These are phyloP conservation scores for Chlamydomonas eustigma DNA, from an alignment of 139 green algal genomes.

Conservation along the genomic window DNA sequence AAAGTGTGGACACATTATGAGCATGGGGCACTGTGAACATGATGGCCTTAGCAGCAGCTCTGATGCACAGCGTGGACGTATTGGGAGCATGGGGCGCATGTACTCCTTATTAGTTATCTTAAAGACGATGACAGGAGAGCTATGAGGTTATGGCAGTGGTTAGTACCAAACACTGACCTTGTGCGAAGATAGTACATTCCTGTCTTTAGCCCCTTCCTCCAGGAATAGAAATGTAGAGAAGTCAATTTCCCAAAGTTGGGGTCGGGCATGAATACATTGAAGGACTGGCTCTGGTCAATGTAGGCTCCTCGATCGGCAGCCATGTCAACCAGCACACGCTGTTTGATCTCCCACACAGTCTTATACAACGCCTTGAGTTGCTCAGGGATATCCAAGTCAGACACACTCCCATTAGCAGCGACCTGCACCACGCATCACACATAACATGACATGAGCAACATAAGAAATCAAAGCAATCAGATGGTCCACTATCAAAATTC, in stretches of 20 bases:
- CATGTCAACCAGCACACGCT: slow-evolving; percentile 96
- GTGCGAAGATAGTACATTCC: slow-evolving; percentile 99
- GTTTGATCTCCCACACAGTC: slow-evolving; percentile 99
- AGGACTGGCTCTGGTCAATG: slow-evolving; percentile 97
- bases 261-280: slow-evolving; percentile 96
- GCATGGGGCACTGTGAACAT: slow-evolving; percentile 99
- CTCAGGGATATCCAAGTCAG: slow-evolving; percentile 78
- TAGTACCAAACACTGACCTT: slow-evolving; percentile 39
- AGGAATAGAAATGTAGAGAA: slow-evolving; percentile 96
- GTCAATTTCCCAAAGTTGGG: slow-evolving; percentile 99
- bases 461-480: no score
- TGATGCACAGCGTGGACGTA: no score
- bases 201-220: slow-evolving; percentile 93
- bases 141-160: no score
- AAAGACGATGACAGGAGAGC: no score
- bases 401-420: slow-evolving; percentile 52
- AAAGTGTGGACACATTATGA: no score
- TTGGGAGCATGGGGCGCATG: no score
- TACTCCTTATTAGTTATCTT: no score
- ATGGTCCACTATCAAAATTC: no score
- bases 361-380: slow-evolving; percentile 95
- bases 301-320: slow-evolving; percentile 94
- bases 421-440: no score
- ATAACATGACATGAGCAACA: no score
- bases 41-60: slow-evolving; percentile 93